Evolutionary conservation across 345 rosid species (phyloP).

Genomic region (Nasturtium officinale): DNA sequence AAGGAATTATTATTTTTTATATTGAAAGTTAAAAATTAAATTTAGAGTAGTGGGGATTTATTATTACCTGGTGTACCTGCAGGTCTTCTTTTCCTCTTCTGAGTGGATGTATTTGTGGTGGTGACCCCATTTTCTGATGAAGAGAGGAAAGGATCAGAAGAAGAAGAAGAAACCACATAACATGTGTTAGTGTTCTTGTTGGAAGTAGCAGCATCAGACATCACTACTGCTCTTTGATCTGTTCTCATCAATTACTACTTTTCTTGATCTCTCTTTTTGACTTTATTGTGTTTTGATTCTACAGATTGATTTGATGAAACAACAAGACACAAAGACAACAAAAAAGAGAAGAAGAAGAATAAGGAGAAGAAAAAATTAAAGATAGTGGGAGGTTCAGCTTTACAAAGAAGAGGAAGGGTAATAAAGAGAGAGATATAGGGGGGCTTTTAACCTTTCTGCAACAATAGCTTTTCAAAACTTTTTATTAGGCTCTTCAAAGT

Average conservation of each 20-base stretch:
- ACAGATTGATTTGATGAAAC: slow-evolving; percentile 42
- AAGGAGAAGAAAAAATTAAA: slow-evolving; percentile 22
- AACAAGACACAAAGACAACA: slow-evolving; percentile 12
- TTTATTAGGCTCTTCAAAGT: slow-evolving; percentile 42
- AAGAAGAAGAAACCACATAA: slow-evolving; percentile 51
- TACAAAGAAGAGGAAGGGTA: slow-evolving; percentile 41
- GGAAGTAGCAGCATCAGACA: slow-evolving; percentile 20
- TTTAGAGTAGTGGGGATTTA: slow-evolving; percentile 23
- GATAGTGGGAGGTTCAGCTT: slow-evolving; percentile 67
- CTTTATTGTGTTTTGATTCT: slow-evolving; percentile 31
- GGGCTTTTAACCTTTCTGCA: slow-evolving; percentile 63
- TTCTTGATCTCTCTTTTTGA: slow-evolving; percentile 18
- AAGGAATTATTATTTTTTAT: too few relatives aligned
- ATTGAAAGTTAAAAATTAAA: too few relatives aligned
- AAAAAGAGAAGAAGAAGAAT: background rate
- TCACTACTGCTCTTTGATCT: slow-evolving; percentile 26
- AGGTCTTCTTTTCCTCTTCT: slow-evolving; percentile 77
- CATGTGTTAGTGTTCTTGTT: slow-evolving; percentile 45
- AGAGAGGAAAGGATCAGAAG: slow-evolving; percentile 55
- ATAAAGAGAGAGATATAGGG: slow-evolving; percentile 33
- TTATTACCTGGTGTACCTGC: slow-evolving; percentile 87
- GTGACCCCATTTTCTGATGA: slow-evolving; percentile 60
- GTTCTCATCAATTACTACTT: slow-evolving; percentile 38
- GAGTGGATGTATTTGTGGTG: slow-evolving; percentile 46
- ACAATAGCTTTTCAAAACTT: slow-evolving; percentile 59